Evolutionary conservation across 2,329 filamentous ascomycete species (phyloP).

Genomic region (Pseudogymnoascus sp.): DNA sequence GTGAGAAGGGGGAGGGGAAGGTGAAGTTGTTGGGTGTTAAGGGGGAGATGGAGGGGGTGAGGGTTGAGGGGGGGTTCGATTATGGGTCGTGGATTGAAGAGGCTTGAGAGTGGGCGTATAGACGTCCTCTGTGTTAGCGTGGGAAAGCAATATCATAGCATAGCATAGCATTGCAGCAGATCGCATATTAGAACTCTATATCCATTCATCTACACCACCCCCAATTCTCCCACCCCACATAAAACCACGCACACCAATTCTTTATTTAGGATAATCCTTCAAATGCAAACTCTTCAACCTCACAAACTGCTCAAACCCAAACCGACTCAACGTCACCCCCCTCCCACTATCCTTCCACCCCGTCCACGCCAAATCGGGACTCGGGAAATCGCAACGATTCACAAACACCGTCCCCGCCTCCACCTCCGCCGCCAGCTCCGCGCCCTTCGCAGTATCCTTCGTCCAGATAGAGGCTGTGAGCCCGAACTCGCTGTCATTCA

Average conservation of each 20-base stretch:
- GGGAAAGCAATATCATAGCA: neutral
- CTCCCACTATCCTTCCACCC: conserved; percentile 97
- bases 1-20: conserved; percentile 44
- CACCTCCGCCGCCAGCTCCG: conserved; percentile 68
- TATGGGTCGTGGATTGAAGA: neutral
- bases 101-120: neutral
- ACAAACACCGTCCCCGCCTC: conserved; percentile 95
- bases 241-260: no score
- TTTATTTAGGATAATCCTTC: conserved; percentile 68
- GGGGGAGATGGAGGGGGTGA: conserved; percentile 63
- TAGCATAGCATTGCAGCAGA: neutral
- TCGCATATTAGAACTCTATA: neutral
- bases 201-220: neutral
- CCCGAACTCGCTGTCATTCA: conserved; percentile 94
- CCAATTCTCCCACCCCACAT: no score
- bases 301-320: conserved; percentile 91
- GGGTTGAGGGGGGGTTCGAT: conserved; percentile 31
- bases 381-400: conserved; percentile 87
- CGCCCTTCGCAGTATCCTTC: conserved; percentile 68
- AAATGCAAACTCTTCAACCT: conserved; percentile 94
- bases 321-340: conserved; percentile 79
- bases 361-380: conserved; percentile 92
- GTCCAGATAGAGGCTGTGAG: conserved; percentile 97
- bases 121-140: neutral
- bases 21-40: conserved; percentile 62